Percentiles rank a stretch among this genome's conserved stretches.
Evolutionary conservation across 441 rosid species (phyloP).

Genomic region (Euphorbia celastroides): DNA sequence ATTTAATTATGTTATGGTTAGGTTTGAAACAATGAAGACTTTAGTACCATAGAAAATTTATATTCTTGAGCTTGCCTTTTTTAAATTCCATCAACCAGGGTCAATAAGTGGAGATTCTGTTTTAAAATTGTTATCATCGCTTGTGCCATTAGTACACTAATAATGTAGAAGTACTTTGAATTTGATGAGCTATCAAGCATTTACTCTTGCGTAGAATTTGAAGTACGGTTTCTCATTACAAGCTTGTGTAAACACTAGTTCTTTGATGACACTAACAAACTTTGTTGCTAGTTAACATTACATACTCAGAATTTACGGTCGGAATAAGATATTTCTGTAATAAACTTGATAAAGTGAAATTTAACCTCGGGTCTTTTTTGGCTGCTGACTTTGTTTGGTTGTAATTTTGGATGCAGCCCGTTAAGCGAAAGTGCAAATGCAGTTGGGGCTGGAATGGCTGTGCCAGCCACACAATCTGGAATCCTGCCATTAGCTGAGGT

Average conservation of each 20-base stretch:
- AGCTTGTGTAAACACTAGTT: not conserved
- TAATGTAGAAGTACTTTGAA: not conserved
- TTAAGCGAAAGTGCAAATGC: slow-evolving; percentile 64
- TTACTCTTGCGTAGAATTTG: no score
- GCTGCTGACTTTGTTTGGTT: slow-evolving; percentile 5
- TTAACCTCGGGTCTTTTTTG: not conserved
- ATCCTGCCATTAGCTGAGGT: slow-evolving; percentile 57
- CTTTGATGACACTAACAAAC: not conserved
- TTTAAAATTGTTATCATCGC: not conserved
- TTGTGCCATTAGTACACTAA: not conserved
- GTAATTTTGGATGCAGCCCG: slow-evolving; percentile 43
- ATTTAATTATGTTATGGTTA: not conserved
- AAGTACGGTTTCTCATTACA: no score
- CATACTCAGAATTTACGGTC: not conserved
- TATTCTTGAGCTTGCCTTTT: not conserved
- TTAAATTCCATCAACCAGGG: not conserved
- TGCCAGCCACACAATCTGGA: slow-evolving; percentile 60
- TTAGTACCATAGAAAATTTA: not conserved
- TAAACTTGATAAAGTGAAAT: not conserved
- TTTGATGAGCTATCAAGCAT: not conserved
- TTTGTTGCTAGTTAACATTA: not conserved
- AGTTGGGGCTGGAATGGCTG: slow-evolving; percentile 68
- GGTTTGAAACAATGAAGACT: not conserved
- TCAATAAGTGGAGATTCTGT: not conserved
- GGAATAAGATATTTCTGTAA: not conserved